phyloP scores from a whole-genome alignment of 176 grass and related monocot genomes.

The Eragrostis nindensis region DNA sequence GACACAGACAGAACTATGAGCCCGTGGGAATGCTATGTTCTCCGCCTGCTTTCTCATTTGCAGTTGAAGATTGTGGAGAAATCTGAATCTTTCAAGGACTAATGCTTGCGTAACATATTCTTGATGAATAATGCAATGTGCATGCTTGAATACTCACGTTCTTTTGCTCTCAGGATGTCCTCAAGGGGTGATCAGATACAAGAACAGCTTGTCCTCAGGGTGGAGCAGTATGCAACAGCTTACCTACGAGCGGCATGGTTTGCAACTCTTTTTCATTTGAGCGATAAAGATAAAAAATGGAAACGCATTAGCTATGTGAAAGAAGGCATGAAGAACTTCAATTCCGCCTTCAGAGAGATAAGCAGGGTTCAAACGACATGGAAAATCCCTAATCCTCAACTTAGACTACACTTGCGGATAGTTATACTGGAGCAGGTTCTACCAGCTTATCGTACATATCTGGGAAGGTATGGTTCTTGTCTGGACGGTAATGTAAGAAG shows the following conservation, averaged over 20 bases:
- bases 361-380: conserved; percentile 39
- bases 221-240: conserved; percentile 14
- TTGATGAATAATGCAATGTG: conserved; percentile 48
- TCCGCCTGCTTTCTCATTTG: conserved; percentile 5
- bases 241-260: conserved; percentile 39
- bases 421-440: not conserved
- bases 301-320: not conserved
- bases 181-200: not conserved
- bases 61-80: conserved; percentile 9
- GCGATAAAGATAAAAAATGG: rapidly evolving
- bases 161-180: not conserved
- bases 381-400: conserved; percentile 49
- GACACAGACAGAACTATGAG: not conserved
- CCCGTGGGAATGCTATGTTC: not conserved
- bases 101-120: conserved; percentile 36
- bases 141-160: conserved; percentile 6
- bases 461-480: not conserved
- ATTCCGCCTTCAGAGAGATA: conserved; percentile 5
- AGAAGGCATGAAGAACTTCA: not conserved
- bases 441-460: not conserved
- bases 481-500: too few species aligned
- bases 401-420: conserved; percentile 36
- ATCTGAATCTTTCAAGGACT: conserved; percentile 23
- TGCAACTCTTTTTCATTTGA: not conserved
- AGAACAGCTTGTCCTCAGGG: not conserved